Base-by-base conservation (phyloP, 192 early-diverging fungal genomes). In the Glomus cerebriforme region DNA sequence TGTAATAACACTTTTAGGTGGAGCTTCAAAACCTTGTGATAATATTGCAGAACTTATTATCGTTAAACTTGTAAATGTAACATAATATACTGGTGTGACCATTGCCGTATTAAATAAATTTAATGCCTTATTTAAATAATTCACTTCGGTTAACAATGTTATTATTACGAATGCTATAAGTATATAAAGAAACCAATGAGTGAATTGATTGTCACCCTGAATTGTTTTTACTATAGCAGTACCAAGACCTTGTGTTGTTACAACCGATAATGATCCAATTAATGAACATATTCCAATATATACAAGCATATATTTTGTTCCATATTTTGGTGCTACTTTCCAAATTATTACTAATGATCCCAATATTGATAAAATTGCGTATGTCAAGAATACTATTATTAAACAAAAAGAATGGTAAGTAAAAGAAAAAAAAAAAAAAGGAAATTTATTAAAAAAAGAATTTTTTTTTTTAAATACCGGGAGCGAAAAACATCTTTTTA, bases 81-180 rank as follows among this genome's bases (percentile, higher is more conserved):
- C 93, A 80, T 93, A 94, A 81, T 92, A 92, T 5, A 93, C 86
- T 0, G 93, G 93, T 13, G 92, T 94, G 49, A 93, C 91, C 73
- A 93, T 86, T 34, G 92, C 90, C 7, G 92, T 92, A 35, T 87
- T 88, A 85, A 92, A 94, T 15, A 89, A 70, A 66, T 92, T 90
- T 45, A 94, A 84, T 1, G 92, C 89, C 81, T 90, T 90, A 85
- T 94, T 94, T 24, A 93, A 85, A 72, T 88, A 92, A 79, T 92
- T 85, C 80, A 94, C 88, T 78, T 94, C 91, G 0, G 86, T 83
- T 22, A 91, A 67, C 9, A 86, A 85, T 8, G 84, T 85, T 31
- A 80, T 79, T 31, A 84, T 35, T 34, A 93, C 86, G 71, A 92
- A 92, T 2, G 83, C 85, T 19, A 89, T 71, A 7, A 92, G 84